Base-by-base conservation (phyloP, 768 basidiomycete genomes). In the Mycena belliarum region DNA sequence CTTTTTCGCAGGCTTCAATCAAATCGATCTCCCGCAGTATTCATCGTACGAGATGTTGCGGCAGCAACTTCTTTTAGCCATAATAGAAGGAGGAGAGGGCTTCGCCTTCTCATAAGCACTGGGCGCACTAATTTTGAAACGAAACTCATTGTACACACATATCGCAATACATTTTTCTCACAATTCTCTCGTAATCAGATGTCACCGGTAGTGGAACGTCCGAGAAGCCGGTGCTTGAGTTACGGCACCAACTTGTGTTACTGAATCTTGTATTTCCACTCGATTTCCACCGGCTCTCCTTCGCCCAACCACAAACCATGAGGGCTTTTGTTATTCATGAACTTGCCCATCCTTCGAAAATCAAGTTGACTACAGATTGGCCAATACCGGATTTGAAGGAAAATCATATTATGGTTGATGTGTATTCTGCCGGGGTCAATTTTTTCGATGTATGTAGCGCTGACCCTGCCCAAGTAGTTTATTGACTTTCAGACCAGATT, bases 11-110 rank as follows among this genome's bases (percentile, higher is more conserved):
- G 91, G 91, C 71, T 95, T 95, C 82, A 94, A 95, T 71, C 92
- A 95, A 70, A 93, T 94, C 57, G 94, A 96, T 71, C 80, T 99
- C 42, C 95, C 96, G 0, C 90, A 91, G 63, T 98, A 96, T 71
- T 89, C 92, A 3, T 93, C 92, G 18, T 98, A 99, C 68, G 97
- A 99, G 70, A 95, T 95, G 83, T 82, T 99, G 61, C 86, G 97
- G 25, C 90, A 91, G 62, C 93, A 93, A 70, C 72, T 99, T 35
- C 73, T 95, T 52, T 79, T 96, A 61, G 93, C 96, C 33, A 96
- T 98, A 68, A 94, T 91, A 66, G 97, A 98, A 72, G 95, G 95
- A 49, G 93, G 92, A 21, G 93, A 95, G 76, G 93, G 93, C 42
- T 98, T 98, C 72, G 96, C 93, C 14, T 63, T 63, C 46, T 63